Evolutionary conservation across 495 filamentous ascomycete genomes (phyloP), one percentile per base, ranked within the genome.

Genomic region (Pseudevernia furfuracea): DNA sequence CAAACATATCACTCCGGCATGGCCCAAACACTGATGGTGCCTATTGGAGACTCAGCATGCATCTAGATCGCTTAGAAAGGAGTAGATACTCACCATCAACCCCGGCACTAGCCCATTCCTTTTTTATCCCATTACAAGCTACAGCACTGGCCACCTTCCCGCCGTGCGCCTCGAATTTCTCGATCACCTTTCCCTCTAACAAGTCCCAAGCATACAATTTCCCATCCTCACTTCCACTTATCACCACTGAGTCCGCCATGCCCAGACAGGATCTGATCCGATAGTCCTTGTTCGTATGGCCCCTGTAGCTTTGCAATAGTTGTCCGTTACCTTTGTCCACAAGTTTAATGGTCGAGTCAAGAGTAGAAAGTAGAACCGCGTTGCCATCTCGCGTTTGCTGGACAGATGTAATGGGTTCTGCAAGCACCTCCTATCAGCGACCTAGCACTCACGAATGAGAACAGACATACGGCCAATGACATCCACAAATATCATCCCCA

Each of bases 171-270:
- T 79, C 72, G 53, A 92, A 69, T 60, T 77, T 82, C 32, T 84
- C 80, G 60, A 87, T 78, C 46, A 88, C 70, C 60, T 85, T 84
- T 2, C 91, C 93, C 46, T 79, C 88, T 58, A 96, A 69, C n/a
- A 96, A 72, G 81, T 96, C 92, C 91, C 93, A 97, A 17, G 86
- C 90, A 81, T 88, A 91, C 23, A 96, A 80, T 68, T 85, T 81
- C 12, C 86, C 87, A 46, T 77, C 78, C 75, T 97, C 92, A 68
- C 89, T 88, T n/a, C 94, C 94, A 62, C 85, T 88, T 28, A 98
- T 70, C 12, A 95, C 90, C 41, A 85, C 87, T 44, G 83, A 84
- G 74, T 96, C 94, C 63, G 80, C 85, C 28, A 84, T 81, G 0
- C 88, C 90, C 64, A 94, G 80, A 9, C 84, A 81, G 38, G 87